Percentiles rank a stretch among this genome's conserved stretches.
phyloP scores from a whole-genome alignment of 140 eudicot genomes.

The Erigeron philadelphicus region DNA sequence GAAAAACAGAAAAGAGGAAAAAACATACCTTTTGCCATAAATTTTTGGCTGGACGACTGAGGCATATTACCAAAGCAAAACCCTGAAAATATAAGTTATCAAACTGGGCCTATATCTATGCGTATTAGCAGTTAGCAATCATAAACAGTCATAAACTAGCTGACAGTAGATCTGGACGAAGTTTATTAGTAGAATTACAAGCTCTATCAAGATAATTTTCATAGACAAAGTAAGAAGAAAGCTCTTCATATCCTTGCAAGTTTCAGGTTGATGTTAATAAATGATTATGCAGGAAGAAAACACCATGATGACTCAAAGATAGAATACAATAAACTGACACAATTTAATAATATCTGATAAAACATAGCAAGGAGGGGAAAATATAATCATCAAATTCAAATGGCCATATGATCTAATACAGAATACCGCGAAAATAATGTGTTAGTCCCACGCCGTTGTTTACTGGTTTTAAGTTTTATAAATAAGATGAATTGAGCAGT shows the following conservation, averaged over 20 bases:
- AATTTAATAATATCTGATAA: too few species aligned
- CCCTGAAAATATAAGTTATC: constrained; percentile 62
- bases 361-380: not conserved
- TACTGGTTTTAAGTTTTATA: too few species aligned
- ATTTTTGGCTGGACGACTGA: constrained; percentile 63
- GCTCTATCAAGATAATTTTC: constrained; percentile 19
- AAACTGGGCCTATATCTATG: constrained; percentile 32
- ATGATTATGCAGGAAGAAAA: too few species aligned
- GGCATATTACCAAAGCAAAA: constrained; percentile 58
- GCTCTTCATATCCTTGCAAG: not conserved
- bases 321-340: too few species aligned
- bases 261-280: not conserved
- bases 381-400: constrained; percentile 7
- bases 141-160: constrained; percentile 15
- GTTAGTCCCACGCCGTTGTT: too few species aligned
- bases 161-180: constrained; percentile 10
- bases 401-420: constrained; percentile 12
- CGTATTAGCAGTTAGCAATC: constrained; percentile 22
- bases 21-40: constrained; percentile 88
- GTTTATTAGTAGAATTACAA: constrained; percentile 14
- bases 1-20: constrained; percentile 15
- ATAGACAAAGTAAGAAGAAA: not conserved
- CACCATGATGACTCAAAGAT: too few species aligned
- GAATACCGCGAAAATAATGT: constrained; percentile 7
- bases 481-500: too few species aligned